Conservation (phyloP, 2,329 filamentous ascomycete genomes). For the Colletotrichum lini region DNA sequence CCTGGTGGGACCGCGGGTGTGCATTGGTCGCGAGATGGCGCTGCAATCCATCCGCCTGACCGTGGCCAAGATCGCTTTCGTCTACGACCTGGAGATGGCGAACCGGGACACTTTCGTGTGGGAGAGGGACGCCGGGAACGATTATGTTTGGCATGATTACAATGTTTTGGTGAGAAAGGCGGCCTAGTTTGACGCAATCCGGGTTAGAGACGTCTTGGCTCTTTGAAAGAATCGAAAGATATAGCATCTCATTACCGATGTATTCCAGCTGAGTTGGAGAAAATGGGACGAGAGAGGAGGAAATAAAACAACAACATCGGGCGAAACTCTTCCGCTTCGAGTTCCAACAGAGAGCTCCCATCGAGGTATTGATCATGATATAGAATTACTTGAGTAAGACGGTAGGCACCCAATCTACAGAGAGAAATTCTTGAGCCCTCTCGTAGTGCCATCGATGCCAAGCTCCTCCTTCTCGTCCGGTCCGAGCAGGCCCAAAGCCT, state of each 20-base stretch:
- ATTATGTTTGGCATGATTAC: conserved; percentile 31
- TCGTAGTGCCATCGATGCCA: conserved; percentile 20
- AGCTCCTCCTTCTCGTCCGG: conserved; percentile 62
- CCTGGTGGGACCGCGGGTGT: conserved; percentile 22
- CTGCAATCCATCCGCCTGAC: conserved; percentile 28
- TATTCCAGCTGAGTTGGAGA: too few species aligned
- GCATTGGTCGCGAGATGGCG: conserved; percentile 35
- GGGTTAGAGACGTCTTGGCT: background rate
- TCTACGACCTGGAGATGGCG: conserved; percentile 15
- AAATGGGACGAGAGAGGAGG: too few species aligned
- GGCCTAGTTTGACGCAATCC: background rate
- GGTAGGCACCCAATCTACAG: background rate
- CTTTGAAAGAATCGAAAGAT: background rate
- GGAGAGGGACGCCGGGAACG: conserved; percentile 30
- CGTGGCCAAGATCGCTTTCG: conserved; percentile 23
- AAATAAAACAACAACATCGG: too few species aligned
- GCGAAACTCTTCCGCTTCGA: too few species aligned
- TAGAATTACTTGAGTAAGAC: background rate
- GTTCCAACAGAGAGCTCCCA: background rate
- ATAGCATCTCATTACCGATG: too few species aligned
- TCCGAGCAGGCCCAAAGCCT: conserved; percentile 76
- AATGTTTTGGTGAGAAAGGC: background rate
- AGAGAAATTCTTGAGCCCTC: conserved; percentile 31
- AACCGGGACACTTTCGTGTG: conserved; percentile 14
- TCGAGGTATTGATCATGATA: background rate